A percentile compares a stretch with the other conserved stretches of the same genome.
Evolutionary conservation across 495 filamentous ascomycete genomes (phyloP).

Genomic region (Monascus purpureus): DNA sequence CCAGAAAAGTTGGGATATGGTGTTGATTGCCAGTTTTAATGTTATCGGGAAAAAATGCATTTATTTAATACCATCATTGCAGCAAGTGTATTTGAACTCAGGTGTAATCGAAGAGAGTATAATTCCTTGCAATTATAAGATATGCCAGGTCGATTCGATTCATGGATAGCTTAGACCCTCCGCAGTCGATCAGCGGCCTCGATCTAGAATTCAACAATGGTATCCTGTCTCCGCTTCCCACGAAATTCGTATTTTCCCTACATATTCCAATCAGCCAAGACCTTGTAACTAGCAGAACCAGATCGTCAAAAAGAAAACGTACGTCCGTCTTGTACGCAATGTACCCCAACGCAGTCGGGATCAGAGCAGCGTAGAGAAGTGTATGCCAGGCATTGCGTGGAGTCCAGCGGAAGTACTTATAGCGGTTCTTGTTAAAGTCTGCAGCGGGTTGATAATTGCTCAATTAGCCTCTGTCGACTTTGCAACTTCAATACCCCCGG

Average conservation of each 20-base stretch:
- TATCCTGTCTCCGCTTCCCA: slow-evolving; percentile 76
- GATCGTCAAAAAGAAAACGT: slow-evolving; percentile 21
- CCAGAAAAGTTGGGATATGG: no score
- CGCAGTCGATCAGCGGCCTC: no score
- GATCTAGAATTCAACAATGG: slow-evolving; percentile 58
- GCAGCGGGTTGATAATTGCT: no score
- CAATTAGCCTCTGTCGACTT: no score
- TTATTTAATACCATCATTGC: no score
- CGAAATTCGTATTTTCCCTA: slow-evolving; percentile 80
- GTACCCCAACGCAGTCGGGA: slow-evolving; percentile 56
- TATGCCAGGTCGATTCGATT: no score
- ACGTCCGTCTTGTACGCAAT: slow-evolving; percentile 72
- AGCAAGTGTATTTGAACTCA: no score
- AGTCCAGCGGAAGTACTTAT: slow-evolving; percentile 94
- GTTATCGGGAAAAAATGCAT: no score
- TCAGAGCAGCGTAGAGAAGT: slow-evolving; percentile 54
- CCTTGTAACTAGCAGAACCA: neutral
- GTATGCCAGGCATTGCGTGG: slow-evolving; percentile 64
- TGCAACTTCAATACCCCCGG: no score
- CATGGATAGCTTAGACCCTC: neutral
- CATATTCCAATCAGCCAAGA: slow-evolving; percentile 6
- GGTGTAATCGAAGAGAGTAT: neutral
- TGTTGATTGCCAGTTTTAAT: no score
- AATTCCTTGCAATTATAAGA: no score
- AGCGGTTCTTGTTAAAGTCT: slow-evolving; percentile 78